Percentiles rank a stretch among this genome's conserved stretches.
phyloP scores from a whole-genome alignment of 1,139 yeast species.

The Hanseniaspora sp. region DNA sequence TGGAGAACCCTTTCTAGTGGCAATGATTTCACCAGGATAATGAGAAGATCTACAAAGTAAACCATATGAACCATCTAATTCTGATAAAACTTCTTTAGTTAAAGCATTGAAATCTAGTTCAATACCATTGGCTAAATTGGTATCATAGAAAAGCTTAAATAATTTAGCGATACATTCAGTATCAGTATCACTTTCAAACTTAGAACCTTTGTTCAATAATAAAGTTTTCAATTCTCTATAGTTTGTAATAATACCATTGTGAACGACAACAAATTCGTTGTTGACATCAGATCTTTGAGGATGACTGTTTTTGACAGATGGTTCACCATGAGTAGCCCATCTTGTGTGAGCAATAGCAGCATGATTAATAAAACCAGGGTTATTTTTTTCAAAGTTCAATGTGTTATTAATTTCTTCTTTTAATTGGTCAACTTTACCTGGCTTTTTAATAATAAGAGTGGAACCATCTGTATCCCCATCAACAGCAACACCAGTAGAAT shows the following conservation, averaged over 20 bases:
- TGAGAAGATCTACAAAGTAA: slow-evolving; percentile 81
- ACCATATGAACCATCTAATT: slow-evolving; percentile 96
- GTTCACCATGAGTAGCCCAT: slow-evolving; percentile 99
- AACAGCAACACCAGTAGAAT: slow-evolving; percentile 90
- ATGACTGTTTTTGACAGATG: slow-evolving; percentile 76
- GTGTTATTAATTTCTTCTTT: slow-evolving; percentile 44
- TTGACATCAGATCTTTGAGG: slow-evolving; percentile 83
- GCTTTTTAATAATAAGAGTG: slow-evolving; percentile 65
- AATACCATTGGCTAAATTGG: slow-evolving; percentile 54
- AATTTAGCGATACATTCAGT: slow-evolving; percentile 96
- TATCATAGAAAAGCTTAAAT: slow-evolving; percentile 80
- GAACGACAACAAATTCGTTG: slow-evolving; percentile 85
- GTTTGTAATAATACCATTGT: slow-evolving; percentile 96
- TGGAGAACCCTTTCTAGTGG: slow-evolving; percentile 97
- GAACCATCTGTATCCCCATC: slow-evolving; percentile 69
- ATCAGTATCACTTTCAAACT: slow-evolving; percentile 88
- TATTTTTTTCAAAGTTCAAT: slow-evolving; percentile 30
- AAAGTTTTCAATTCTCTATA: slow-evolving; percentile 81
- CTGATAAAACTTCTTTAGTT: slow-evolving; percentile 83
- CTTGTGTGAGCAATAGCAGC: slow-evolving; percentile 98
- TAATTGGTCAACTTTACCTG: slow-evolving; percentile 82
- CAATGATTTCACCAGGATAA: slow-evolving; percentile 92
- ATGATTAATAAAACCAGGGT: slow-evolving; percentile 67
- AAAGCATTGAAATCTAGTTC: slow-evolving; percentile 80
- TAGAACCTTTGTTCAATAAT: slow-evolving; percentile 64